A percentile compares a stretch with the other conserved stretches of the same genome.
phyloP scores from a whole-genome alignment of 2,329 filamentous ascomycete genomes.

The Leptographium wingfieldii region DNA sequence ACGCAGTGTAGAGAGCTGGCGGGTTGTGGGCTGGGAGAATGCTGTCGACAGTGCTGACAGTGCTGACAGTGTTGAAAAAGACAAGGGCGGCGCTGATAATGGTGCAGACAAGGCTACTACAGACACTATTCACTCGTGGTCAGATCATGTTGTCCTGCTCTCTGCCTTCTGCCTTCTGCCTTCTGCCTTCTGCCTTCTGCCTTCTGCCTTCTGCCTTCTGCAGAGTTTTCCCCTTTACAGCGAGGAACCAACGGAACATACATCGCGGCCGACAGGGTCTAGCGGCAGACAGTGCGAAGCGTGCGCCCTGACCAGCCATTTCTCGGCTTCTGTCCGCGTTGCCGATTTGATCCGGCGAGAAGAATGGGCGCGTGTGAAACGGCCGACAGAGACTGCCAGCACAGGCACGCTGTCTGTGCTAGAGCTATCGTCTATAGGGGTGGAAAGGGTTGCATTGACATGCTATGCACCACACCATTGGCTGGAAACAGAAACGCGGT shows the following conservation, averaged over 20 bases:
- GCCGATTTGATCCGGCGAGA: not conserved
- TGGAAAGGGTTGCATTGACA: not conserved
- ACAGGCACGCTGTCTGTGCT: not conserved
- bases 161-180: not conserved
- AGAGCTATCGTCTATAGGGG: not conserved
- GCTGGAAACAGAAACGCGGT: not conserved
- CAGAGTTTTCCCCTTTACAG: too few relatives aligned
- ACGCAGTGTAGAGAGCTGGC: not conserved
- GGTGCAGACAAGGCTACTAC: not conserved
- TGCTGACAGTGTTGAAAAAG: not conserved
- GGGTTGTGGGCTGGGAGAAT: not conserved
- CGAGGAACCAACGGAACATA: not conserved
- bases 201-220: too few relatives aligned
- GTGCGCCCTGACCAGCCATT: conserved; percentile 7
- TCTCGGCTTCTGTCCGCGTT: not conserved
- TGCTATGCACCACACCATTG: not conserved
- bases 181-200: too few relatives aligned
- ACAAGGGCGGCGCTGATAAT: not conserved
- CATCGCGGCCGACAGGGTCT: conserved; percentile 4
- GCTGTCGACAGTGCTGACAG: not conserved
- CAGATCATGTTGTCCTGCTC: not conserved
- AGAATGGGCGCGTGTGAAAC: too few relatives aligned
- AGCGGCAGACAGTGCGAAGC: conserved; percentile 6
- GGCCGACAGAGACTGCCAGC: not conserved
- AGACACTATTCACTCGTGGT: not conserved